These are phyloP conservation scores for Stereum hirsutum DNA, from an alignment of 1,284 basidiomycete genomes.

Conservation along the genomic window DNA sequence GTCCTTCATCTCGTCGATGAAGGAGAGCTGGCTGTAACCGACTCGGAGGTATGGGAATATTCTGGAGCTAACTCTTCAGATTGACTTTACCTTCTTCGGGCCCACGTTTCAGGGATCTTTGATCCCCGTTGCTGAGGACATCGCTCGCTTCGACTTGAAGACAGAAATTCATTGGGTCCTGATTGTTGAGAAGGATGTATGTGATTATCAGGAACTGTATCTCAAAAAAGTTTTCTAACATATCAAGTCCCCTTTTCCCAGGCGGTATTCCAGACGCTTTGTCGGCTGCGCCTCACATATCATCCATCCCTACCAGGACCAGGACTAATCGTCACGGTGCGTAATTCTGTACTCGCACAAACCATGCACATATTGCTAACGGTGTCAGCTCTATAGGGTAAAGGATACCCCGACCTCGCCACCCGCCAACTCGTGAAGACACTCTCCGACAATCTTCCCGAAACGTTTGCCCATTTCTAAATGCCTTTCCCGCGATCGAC, in stretches of 20 bases:
- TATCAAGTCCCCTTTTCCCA: conserved; percentile 20
- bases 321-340: conserved; percentile 68
- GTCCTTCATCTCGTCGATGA: conserved; percentile 49
- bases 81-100: not conserved
- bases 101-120: conserved; percentile 21
- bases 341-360: no score
- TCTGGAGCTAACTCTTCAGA: not conserved
- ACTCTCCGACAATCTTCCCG: conserved; percentile 57
- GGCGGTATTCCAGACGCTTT: conserved; percentile 86
- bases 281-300: conserved; percentile 42
- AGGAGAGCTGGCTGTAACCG: conserved; percentile 36
- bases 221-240: not conserved
- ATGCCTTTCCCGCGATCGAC: not conserved
- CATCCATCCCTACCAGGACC: conserved; percentile 38
- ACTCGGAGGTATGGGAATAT: conserved; percentile 51
- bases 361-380: not conserved
- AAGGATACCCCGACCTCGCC: conserved; percentile 89
- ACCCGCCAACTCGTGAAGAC: conserved; percentile 75
- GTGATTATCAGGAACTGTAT: not conserved
- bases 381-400: conserved; percentile 48
- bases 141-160: conserved; percentile 46
- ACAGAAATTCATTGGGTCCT: conserved; percentile 66
- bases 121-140: conserved; percentile 69
- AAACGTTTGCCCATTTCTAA: conserved; percentile 21
- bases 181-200: conserved; percentile 86